Conservation (phyloP, 306 rosid genomes). For the Quercus ilex region DNA sequence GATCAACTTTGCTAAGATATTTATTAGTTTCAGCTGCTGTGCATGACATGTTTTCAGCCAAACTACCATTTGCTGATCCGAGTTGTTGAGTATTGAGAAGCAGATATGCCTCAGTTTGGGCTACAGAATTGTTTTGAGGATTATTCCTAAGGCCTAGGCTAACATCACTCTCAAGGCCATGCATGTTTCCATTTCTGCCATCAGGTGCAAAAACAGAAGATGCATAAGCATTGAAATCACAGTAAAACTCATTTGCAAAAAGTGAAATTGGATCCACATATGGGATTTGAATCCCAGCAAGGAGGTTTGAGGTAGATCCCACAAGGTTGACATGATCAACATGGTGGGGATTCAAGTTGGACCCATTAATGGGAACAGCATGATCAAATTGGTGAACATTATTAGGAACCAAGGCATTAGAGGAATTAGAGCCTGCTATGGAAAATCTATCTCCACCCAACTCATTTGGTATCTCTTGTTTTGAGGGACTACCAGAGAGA, state of each 20-base stretch:
- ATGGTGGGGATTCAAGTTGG: neutral
- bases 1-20: neutral
- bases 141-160: constrained; percentile 7
- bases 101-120: neutral
- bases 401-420: constrained; percentile 18
- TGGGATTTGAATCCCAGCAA: constrained; percentile 18
- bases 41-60: constrained; percentile 4
- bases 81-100: neutral
- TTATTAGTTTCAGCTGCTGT: neutral
- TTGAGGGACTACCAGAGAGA: constrained; percentile 20
- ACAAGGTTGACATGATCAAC: neutral
- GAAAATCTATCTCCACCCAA: neutral
- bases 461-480: neutral
- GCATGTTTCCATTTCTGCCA: constrained; percentile 15
- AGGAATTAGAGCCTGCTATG: neutral
- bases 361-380: constrained; percentile 19
- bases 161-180: neutral
- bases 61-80: constrained; percentile 7
- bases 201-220: constrained; percentile 1
- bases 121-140: neutral
- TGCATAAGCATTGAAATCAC: neutral
- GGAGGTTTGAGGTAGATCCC: constrained; percentile 23
- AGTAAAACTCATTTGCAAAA: constrained; percentile 8
- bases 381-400: constrained; percentile 11
- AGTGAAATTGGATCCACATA: neutral